These are phyloP conservation scores for Hypoxylon lienhwacheense DNA, from an alignment of 495 filamentous ascomycete genomes.

Conservation along the genomic window DNA sequence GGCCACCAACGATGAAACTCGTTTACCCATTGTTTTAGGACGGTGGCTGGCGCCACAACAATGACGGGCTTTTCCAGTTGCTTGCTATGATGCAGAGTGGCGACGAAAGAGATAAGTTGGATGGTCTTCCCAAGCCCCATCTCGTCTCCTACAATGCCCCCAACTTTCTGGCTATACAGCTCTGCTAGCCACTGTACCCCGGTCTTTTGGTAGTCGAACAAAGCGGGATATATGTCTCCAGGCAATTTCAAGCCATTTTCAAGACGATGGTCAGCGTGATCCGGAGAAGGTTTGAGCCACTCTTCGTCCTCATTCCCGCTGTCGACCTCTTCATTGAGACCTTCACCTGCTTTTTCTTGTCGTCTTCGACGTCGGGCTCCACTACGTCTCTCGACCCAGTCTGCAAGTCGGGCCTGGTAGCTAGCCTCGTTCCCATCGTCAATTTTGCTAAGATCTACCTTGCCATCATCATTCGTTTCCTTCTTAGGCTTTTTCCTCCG, in stretches of 20 bases:
- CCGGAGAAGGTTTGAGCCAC: constrained; percentile 85
- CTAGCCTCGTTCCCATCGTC: constrained; percentile 90
- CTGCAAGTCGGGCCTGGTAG: constrained; percentile 74
- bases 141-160: constrained; percentile 94
- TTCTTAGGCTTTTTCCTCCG: constrained; percentile 45
- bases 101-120: constrained; percentile 88
- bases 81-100: constrained; percentile 85
- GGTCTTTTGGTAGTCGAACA: constrained; percentile 95
- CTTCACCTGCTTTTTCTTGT: constrained; percentile 40
- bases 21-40: constrained; percentile 96
- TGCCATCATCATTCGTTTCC: constrained; percentile 48
- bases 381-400: constrained; percentile 72
- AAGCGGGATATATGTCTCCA: constrained; percentile 83
- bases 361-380: constrained; percentile 59
- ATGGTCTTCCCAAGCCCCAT: constrained; percentile 98
- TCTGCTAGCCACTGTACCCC: constrained; percentile 98
- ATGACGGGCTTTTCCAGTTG: constrained; percentile 81
- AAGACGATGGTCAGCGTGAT: constrained; percentile 68
- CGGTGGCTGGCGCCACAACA: constrained; percentile 88
- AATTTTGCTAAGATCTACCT: constrained; percentile 71
- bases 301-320: constrained; percentile 60
- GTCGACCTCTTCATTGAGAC: constrained; percentile 44
- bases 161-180: constrained; percentile 81
- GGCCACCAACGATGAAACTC: constrained; percentile 99
- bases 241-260: constrained; percentile 78